phyloP scores from a whole-genome alignment of 345 rosid species.

The Eucalyptus marginata region DNA sequence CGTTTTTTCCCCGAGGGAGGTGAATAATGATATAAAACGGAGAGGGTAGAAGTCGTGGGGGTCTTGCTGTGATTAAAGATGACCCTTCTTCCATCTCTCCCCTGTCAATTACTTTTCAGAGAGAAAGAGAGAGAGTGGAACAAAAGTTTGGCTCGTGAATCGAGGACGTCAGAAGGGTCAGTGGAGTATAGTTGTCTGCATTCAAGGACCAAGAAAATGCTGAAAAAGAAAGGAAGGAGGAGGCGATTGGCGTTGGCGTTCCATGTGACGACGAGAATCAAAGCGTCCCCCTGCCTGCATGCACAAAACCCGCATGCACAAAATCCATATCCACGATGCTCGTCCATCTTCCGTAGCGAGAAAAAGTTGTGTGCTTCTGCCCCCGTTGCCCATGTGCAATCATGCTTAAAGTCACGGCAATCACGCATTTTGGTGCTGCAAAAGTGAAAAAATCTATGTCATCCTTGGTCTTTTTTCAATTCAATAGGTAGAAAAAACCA shows the following conservation, averaged over 20 bases:
- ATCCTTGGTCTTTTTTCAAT: not conserved
- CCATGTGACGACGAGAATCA: not conserved
- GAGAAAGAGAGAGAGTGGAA: not conserved
- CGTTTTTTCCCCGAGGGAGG: not conserved
- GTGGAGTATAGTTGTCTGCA: slow-evolving; percentile 5
- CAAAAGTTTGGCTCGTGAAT: not conserved
- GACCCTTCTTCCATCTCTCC: not conserved
- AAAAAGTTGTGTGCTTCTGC: not conserved
- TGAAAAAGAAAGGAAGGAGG: not conserved
- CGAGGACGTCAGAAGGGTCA: slow-evolving; percentile 2
- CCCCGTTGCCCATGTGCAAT: not conserved
- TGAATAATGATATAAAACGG: not conserved
- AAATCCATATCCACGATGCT: not conserved
- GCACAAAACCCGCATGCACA: no score
- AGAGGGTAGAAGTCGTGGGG: not conserved
- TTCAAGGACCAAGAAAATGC: not conserved
- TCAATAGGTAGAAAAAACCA: not conserved
- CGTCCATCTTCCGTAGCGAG: not conserved
- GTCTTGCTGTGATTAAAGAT: not conserved
- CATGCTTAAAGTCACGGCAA: not conserved
- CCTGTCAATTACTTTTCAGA: not conserved
- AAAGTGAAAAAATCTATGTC: not conserved
- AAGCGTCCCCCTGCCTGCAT: not conserved
- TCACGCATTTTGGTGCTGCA: not conserved
- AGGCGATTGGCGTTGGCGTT: not conserved